Conservation (phyloP, 2,329 filamentous ascomycete species). For the Ceratocystis smalleyi region DNA sequence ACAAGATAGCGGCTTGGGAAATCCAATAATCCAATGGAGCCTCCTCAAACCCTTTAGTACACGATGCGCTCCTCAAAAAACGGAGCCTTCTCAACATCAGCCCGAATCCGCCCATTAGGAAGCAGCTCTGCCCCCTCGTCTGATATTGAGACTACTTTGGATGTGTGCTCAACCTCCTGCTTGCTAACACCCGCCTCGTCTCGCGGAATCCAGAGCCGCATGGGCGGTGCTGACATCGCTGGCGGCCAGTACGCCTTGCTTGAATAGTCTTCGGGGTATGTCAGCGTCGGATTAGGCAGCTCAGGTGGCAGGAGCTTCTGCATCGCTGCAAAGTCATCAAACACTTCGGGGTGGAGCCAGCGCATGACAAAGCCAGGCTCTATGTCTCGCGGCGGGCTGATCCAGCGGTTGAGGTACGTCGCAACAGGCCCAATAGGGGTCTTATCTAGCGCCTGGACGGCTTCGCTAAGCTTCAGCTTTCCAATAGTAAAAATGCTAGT, state of each 20-base stretch:
- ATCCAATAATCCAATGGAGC: not conserved
- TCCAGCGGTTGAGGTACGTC: conserved; percentile 21
- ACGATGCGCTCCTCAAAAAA: conserved; percentile 24
- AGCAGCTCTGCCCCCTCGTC: conserved; percentile 57
- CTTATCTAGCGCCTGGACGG: conserved; percentile 20
- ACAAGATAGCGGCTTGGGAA: no score
- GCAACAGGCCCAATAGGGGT: conserved; percentile 22
- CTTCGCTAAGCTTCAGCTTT: conserved; percentile 20
- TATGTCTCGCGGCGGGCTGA: conserved; percentile 21
- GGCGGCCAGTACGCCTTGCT: conserved; percentile 57
- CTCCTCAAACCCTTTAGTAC: conserved; percentile 24
- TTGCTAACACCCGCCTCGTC: conserved; percentile 53
- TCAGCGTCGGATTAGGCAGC: conserved; percentile 18
- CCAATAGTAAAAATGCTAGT: conserved; percentile 24
- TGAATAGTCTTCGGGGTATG: conserved; percentile 43
- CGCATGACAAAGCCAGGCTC: conserved; percentile 41
- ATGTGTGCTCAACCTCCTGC: conserved; percentile 55
- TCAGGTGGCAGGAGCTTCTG: conserved; percentile 20
- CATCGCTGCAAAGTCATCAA: conserved; percentile 51
- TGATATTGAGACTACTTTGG: conserved; percentile 51
- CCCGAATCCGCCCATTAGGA: conserved; percentile 24
- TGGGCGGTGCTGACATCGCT: conserved; percentile 43
- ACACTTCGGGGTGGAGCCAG: conserved; percentile 65
- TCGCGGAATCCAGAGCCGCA: conserved; percentile 60
- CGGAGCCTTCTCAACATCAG: conserved; percentile 27